phyloP scores from a whole-genome alignment of 139 green algal species.

The Volvox africanus region DNA sequence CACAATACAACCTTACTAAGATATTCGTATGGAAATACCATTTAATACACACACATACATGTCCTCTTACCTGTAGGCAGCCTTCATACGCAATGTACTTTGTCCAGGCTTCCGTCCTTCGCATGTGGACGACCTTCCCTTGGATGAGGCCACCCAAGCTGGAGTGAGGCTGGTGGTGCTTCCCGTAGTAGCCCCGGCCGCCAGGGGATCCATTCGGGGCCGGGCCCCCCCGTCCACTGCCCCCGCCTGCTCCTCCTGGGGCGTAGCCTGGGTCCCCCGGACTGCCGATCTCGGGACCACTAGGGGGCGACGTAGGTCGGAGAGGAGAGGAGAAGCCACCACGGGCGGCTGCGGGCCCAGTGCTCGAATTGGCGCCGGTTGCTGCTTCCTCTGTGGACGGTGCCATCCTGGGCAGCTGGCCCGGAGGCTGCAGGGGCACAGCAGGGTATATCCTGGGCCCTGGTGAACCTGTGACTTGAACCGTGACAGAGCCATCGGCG shows the following conservation, averaged over 20 bases:
- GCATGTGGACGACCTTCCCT: constrained; percentile 58
- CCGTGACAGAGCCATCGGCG: neutral
- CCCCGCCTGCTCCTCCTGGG: too few species aligned
- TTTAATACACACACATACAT: too few species aligned
- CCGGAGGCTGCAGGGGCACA: neutral
- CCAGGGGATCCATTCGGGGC: neutral
- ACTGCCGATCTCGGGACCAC: neutral
- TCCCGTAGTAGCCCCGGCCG: neutral
- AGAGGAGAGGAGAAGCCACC: neutral
- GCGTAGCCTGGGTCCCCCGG: neutral
- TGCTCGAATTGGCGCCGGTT: too few species aligned
- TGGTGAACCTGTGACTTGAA: neutral
- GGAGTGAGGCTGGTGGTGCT: constrained; percentile 9
- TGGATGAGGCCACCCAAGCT: neutral
- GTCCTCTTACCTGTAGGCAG: constrained; percentile 56
- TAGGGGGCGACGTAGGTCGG: neutral
- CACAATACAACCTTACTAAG: too few species aligned
- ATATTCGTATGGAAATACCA: too few species aligned
- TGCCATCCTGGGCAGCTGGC: too few species aligned
- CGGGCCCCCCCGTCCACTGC: too few species aligned
- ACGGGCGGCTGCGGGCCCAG: too few species aligned
- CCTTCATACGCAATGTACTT: constrained; percentile 69
- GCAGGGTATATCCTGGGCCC: neutral
- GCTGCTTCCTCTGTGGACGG: too few species aligned
- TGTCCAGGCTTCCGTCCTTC: constrained; percentile 58